Evolutionary conservation across 148 eudicot genomes (phyloP).

Genomic region (Hydrangea macrophylla): DNA sequence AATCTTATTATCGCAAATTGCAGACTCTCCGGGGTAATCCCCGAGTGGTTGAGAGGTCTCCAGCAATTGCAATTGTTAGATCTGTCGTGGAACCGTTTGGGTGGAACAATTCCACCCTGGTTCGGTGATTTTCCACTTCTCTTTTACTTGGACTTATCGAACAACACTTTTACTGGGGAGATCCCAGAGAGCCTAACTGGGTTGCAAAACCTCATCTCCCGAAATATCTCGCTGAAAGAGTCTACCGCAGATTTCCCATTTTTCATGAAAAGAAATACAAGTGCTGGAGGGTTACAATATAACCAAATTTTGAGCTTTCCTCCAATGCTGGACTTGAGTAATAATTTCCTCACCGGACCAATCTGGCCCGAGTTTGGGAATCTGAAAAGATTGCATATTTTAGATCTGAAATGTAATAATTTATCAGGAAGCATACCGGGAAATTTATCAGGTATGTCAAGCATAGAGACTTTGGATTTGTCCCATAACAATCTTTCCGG

Average conservation of each 20-base stretch:
- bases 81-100: constrained; percentile 27
- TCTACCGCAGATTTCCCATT: constrained; percentile 23
- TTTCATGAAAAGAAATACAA: constrained; percentile 20
- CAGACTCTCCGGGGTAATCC: constrained; percentile 25
- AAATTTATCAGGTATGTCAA: constrained; percentile 21
- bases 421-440: constrained; percentile 27
- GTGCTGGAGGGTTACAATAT: constrained; percentile 15
- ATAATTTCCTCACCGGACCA: constrained; percentile 22
- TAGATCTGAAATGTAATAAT: constrained; percentile 27
- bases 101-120: constrained; percentile 28
- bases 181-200: constrained; percentile 23
- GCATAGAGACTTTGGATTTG: constrained; percentile 29
- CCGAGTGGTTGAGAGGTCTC: constrained; percentile 22
- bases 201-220: constrained; percentile 17
- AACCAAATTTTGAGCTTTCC: constrained; percentile 28
- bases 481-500: constrained; percentile 30
- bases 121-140: constrained; percentile 18
- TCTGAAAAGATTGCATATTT: constrained; percentile 19
- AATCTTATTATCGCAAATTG: constrained; percentile 31
- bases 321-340: constrained; percentile 19
- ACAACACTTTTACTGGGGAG: constrained; percentile 27
- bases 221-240: constrained; percentile 14
- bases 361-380: constrained; percentile 38
- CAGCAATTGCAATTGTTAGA: constrained; percentile 28
- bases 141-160: constrained; percentile 36